These are phyloP conservation scores for Phytophthora rubi DNA, from an alignment of 352 stramenopile species.

Conservation along the genomic window DNA sequence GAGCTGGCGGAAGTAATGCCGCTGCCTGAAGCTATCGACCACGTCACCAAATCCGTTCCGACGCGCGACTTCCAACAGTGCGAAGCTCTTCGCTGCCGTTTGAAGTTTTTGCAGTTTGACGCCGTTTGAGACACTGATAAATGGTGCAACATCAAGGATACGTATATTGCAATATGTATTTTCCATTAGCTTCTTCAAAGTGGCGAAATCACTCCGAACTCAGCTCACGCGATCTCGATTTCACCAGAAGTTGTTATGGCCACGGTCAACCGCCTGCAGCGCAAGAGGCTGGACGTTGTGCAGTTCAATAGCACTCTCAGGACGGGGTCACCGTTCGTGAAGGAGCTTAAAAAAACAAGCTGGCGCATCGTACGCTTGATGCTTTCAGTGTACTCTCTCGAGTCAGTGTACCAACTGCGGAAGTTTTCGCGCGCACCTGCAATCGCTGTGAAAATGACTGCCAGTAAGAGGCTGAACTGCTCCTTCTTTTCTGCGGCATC, in stretches of 20 bases:
- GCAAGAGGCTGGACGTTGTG: background rate
- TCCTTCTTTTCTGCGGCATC: background rate
- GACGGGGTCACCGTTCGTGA: background rate
- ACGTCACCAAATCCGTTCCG: conserved; percentile 17
- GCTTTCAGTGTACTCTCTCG: background rate
- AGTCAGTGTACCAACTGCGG: background rate
- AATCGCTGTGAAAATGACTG: background rate
- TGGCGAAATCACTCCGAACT: no score
- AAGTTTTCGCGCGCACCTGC: background rate
- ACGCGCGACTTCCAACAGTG: conserved; percentile 14
- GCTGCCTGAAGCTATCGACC: conserved; percentile 24
- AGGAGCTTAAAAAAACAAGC: background rate
- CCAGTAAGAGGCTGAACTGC: background rate
- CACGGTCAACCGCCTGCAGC: background rate
- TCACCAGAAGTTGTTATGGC: background rate
- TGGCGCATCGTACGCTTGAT: background rate
- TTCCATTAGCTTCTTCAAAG: no score
- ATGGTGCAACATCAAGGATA: no score
- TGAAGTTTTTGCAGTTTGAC: conserved; percentile 12
- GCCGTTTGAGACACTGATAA: no score
- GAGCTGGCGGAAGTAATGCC: conserved; percentile 32
- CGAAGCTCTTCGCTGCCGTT: conserved; percentile 8
- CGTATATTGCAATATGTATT: no score
- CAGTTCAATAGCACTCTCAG: background rate
- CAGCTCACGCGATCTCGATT: background rate